Base-by-base conservation (phyloP, 2,329 filamentous ascomycete species). In the Arthrobotrys conoides region DNA sequence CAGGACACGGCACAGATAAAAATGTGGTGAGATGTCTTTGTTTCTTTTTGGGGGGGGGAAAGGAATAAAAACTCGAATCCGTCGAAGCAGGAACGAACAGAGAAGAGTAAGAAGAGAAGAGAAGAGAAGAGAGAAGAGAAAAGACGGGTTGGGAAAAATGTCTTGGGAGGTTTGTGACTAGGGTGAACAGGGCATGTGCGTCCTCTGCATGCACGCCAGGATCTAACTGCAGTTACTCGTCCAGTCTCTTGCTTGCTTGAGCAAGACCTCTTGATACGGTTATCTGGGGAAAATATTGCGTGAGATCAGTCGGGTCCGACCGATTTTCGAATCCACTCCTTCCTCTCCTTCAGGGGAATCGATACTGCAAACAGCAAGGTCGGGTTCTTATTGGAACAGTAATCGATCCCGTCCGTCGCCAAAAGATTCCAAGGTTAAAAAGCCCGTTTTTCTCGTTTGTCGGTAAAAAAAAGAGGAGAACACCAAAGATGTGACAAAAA, bases 321-420 rank as follows among this genome's bases (percentile, higher is more conserved):
- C 66, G 48, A 65, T 59, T 48, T 3, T 76, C 66, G 65, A 59
- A 59, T 41, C 44, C 57, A 44, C 33, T 66, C 61, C 72, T 30
- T 30, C 6, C 27, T 30, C 27, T 30, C 27, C 27, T 22, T 71
- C 67, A 77, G 67, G 67, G 66, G 65, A 67, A 22, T 30, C 24
- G 33, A 67, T 77, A 66, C 73, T 77, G 73, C 73, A 71, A 77
- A 64, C 73, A 55, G 67, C 59, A 71, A 71, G 66, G 59, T 70
- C 66, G 38, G 44, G 4, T 24, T 22, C 22, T 51, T 6, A 30
- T 27, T 53, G 12, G 36, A 51, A 51, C 49, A 20, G 46, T 16
- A 41, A 41, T 22, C 33, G 38, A 44, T 24, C 48, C 48, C 36
- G 46, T 67, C 44, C 18, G 48, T 41, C 64, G 64, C 64, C 46